Evolutionary conservation across 768 basidiomycete genomes (phyloP), one percentile per base, ranked within the genome.

Genomic region (Amanita phalloides): DNA sequence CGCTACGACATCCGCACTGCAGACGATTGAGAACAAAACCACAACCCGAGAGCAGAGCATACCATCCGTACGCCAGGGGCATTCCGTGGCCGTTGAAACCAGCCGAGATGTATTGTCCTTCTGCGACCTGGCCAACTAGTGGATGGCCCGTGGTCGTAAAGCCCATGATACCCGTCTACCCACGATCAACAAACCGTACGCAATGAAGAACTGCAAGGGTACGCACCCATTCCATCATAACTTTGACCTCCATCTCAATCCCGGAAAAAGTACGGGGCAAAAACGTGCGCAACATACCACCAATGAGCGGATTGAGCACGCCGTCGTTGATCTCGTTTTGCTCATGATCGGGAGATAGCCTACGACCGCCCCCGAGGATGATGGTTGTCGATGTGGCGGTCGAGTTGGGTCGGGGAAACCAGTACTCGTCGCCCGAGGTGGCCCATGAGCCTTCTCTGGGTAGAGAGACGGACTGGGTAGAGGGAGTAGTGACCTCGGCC

Each of bases 161-260:
- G 0, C 80, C 90, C 86, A 89, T 89, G 41, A 92, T 87, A 0
- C 90, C 90, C 0, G 84, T 87, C 90, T 90, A 57, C 21, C n/a
- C 11, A 28, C 8, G 4, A 37, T 45, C 14, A 44, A 25, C 41
- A 21, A 23, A 51, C 10, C 32, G 10, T 11, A 11, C 11, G 2
- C 11, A 13, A 23, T 5, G 35, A 37, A 14, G 17, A 32, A 32
- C 2, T 1, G 11, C 51, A 8, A 23, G 10, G 49, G 33, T 1
- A 66, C 76, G 39, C 46, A 86, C 88, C 89, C 90, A 93, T 73
- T 91, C 86, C 75, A 81, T 79, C 62, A 87, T 81, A 80, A 47
- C 77, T 71, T n/a, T 53, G 59, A 3, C 65, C 70, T 10, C 56
- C 58, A 50, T 75, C 73, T 54, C 77, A 84, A 56, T 73, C 9